Evolutionary conservation across 371 early-diverging fungal species (phyloP).

Genomic region (Lichtheimia hyalospora): DNA sequence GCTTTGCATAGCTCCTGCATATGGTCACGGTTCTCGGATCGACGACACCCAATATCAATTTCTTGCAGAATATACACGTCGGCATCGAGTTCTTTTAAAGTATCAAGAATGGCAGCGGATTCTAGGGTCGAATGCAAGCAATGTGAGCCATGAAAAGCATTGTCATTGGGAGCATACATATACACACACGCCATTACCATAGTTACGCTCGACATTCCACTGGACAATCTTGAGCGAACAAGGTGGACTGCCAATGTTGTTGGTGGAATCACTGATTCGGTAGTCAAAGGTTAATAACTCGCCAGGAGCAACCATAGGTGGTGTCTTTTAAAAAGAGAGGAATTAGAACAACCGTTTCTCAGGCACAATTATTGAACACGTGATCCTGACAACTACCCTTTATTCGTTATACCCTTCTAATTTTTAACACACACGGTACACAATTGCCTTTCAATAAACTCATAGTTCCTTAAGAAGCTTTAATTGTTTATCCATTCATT

Average conservation of each 20-base stretch:
- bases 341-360: too few species aligned
- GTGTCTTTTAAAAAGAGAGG: too few species aligned
- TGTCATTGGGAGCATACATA: not conserved
- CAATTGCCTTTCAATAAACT: too few species aligned
- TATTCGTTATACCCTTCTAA: too few species aligned
- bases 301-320: not conserved
- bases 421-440: too few species aligned
- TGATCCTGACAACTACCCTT: too few species aligned
- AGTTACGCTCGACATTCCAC: conserved; percentile 19
- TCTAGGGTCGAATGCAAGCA: conserved; percentile 19
- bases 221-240: conserved; percentile 9
- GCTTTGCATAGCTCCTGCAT: conserved; percentile 52
- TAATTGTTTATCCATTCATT: too few species aligned
- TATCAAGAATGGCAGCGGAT: conserved; percentile 57
- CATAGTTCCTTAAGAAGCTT: too few species aligned
- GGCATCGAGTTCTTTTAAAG: conserved; percentile 56
- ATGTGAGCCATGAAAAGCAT: not conserved
- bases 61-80: conserved; percentile 73
- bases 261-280: not conserved
- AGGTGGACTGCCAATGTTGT: not conserved
- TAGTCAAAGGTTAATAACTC: not conserved
- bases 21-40: conserved; percentile 67
- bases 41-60: conserved; percentile 69
- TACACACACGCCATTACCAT: conserved; percentile 4
- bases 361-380: too few species aligned